Percentiles rank a stretch among this genome's conserved stretches.
Conservation (phyloP, 805 yeast species). For the Komagataella mondaviorum region DNA sequence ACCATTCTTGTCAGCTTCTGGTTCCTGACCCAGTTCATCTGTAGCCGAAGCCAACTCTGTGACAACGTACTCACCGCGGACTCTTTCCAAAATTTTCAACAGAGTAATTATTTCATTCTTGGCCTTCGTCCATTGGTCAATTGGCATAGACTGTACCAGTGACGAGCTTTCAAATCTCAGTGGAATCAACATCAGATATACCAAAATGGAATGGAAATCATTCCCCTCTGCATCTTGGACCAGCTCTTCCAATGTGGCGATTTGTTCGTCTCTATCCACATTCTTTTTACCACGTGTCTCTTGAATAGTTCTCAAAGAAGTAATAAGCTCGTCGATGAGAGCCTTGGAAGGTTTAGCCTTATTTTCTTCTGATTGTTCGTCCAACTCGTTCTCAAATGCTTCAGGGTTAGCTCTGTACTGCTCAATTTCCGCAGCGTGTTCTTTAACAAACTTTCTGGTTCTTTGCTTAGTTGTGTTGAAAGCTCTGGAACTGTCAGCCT, state of each 20-base stretch:
- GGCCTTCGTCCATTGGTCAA: slow-evolving; percentile 67
- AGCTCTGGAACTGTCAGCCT: slow-evolving; percentile 74
- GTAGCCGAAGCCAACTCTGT: slow-evolving; percentile 58
- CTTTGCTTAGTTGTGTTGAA: slow-evolving; percentile 83
- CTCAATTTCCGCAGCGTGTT: slow-evolving; percentile 44
- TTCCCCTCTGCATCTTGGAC: slow-evolving; percentile 28
- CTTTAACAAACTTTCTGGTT: slow-evolving; percentile 67
- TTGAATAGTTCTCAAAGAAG: slow-evolving; percentile 56
- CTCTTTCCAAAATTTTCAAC: slow-evolving; percentile 54
- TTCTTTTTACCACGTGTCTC: slow-evolving; percentile 95
- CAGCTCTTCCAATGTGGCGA: slow-evolving; percentile 53
- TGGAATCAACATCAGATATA: slow-evolving; percentile 74
- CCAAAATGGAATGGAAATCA: slow-evolving; percentile 66
- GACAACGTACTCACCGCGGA: slow-evolving; percentile 46
- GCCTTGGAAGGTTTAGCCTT: slow-evolving; percentile 19
- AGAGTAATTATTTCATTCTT: slow-evolving; percentile 48
- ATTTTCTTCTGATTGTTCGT: slow-evolving; percentile 11
- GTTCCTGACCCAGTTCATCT: slow-evolving; percentile 68
- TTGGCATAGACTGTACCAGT: slow-evolving; percentile 58
- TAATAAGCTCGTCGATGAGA: slow-evolving; percentile 36
- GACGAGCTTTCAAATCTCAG: slow-evolving; percentile 74
- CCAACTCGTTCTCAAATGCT: slow-evolving; percentile 45
- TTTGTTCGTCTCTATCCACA: slow-evolving; percentile 72
- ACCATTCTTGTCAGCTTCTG: slow-evolving; percentile 50
- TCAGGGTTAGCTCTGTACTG: slow-evolving; percentile 60